Evolutionary conservation across 2,329 filamentous ascomycete species (phyloP), one percentile per base, ranked within the genome.

Genomic region (Colletotrichum tanaceti): DNA sequence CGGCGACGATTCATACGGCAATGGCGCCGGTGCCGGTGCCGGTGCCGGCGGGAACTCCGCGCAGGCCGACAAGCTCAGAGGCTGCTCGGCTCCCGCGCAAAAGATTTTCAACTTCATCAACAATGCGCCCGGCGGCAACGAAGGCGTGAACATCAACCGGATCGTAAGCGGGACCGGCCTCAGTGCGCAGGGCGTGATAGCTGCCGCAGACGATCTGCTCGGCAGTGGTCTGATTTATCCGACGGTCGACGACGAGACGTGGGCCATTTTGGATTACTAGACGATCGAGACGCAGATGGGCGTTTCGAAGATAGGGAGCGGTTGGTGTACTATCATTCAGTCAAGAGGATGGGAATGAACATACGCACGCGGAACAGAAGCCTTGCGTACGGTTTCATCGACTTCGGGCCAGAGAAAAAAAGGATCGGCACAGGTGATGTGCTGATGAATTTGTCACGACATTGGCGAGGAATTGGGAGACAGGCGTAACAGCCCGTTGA

Each of bases 231-330:
- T 93, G 73, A 93, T 97, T 72, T 99, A 93, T 81, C 93, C 93
- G 35, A 99, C 97, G 11, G 87, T 97, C 7, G 94, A 98, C 80
- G 95, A 98, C 75, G 87, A 93, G 79, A 98, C 95, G 0, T 98
- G 93, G 91, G 93, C 93, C 50, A 84, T 97, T 71, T 83, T 98
- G 70, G 93, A 97, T 68, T 88, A 85, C 71, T 90, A 78, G 72
- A 57, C n/a, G 9, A 4, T 20, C 24, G 24, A 39, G 13, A 11
- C 10, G n/a, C 22, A 9, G 5, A n/a, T n/a, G 10, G 14, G n/a
- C 9, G 52, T 54, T 32, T 22, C n/a, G 43, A 32, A 32, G 5
- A 18, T 2, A 10, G 22, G 32, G n/a, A 14, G 7, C 11, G 20
- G 7, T 18, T 35, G 18, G 32, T 11, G 28, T 1, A 14, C 9